Percentiles rank a stretch among this genome's conserved stretches.
Evolutionary conservation across 805 yeast genomes (phyloP).

Genomic region (Candida verbasci): DNA sequence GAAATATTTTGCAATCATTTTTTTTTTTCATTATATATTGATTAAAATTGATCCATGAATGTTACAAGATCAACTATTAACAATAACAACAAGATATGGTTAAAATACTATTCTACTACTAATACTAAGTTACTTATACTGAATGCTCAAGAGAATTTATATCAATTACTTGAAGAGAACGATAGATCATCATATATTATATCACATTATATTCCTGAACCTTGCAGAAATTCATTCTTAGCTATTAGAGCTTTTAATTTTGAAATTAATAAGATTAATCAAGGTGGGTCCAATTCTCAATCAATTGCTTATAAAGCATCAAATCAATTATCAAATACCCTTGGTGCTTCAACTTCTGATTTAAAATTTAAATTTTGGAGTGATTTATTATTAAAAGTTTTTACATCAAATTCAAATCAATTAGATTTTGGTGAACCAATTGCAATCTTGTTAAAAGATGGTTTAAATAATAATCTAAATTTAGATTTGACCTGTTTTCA

Average conservation of each 20-base stretch:
- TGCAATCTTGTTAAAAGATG: slow-evolving; percentile 52
- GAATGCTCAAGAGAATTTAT: slow-evolving; percentile 40
- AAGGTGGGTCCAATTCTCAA: slow-evolving; percentile 19
- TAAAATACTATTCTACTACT: neutral
- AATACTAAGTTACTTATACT: slow-evolving; percentile 10
- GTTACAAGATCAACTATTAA: too few species aligned
- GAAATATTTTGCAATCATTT: neutral
- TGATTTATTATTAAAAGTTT: slow-evolving; percentile 49
- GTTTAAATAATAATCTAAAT: slow-evolving; percentile 44
- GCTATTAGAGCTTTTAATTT: slow-evolving; percentile 65
- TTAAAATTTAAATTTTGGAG: slow-evolving; percentile 74
- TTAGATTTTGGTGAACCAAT: slow-evolving; percentile 58
- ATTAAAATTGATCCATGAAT: neutral
- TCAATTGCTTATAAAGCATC: slow-evolving; percentile 29
- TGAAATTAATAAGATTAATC: slow-evolving; percentile 52
- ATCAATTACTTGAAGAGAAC: slow-evolving; percentile 37
- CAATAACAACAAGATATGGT: neutral
- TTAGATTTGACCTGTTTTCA: slow-evolving; percentile 53
- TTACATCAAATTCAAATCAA: slow-evolving; percentile 27
- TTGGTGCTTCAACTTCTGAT: slow-evolving; percentile 40
- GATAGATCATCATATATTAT: slow-evolving; percentile 65
- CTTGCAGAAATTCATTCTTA: slow-evolving; percentile 55
- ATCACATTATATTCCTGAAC: slow-evolving; percentile 65
- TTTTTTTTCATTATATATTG: neutral
- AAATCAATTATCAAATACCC: slow-evolving; percentile 20